Conservation (phyloP, 2,329 filamentous ascomycete species). For the Aphanoascus verrucosus region DNA sequence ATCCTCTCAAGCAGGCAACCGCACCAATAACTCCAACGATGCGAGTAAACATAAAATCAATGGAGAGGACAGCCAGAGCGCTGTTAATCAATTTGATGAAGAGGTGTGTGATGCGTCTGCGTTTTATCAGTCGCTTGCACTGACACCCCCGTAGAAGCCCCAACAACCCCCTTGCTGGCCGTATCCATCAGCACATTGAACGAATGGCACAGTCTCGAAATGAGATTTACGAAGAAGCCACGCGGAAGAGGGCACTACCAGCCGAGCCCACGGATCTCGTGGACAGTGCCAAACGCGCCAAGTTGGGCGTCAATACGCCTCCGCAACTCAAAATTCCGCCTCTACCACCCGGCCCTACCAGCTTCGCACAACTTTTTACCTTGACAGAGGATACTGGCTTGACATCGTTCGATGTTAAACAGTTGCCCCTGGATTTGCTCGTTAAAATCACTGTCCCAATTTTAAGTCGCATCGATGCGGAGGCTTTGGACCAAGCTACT, state of each 20-base stretch:
- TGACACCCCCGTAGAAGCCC: slow-evolving; percentile 52
- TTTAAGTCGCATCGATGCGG: slow-evolving; percentile 58
- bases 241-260: slow-evolving; percentile 63
- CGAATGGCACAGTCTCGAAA: slow-evolving; percentile 65
- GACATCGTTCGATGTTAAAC: slow-evolving; percentile 70
- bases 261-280: slow-evolving; percentile 59
- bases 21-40: slow-evolving; percentile 65
- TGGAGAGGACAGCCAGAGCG: slow-evolving; percentile 85
- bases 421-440: slow-evolving; percentile 63
- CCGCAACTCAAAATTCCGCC: slow-evolving; percentile 51
- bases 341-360: slow-evolving; percentile 63
- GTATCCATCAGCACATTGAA: slow-evolving; percentile 81
- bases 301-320: slow-evolving; percentile 47
- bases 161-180: slow-evolving; percentile 59
- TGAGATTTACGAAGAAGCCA: slow-evolving; percentile 67
- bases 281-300: slow-evolving; percentile 72
- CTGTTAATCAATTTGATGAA: slow-evolving; percentile 75
- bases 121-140: not conserved
- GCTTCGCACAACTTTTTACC: slow-evolving; percentile 74
- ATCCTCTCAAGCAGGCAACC: slow-evolving; percentile 71
- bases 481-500: slow-evolving; percentile 60
- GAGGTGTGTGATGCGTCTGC: slow-evolving; percentile 42
- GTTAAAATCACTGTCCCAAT: slow-evolving; percentile 73
- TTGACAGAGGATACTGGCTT: slow-evolving; percentile 65
- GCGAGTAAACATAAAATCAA: slow-evolving; percentile 77